These are phyloP conservation scores for Metrosideros polymorpha DNA, from an alignment of 441 rosid species.

Conservation along the genomic window DNA sequence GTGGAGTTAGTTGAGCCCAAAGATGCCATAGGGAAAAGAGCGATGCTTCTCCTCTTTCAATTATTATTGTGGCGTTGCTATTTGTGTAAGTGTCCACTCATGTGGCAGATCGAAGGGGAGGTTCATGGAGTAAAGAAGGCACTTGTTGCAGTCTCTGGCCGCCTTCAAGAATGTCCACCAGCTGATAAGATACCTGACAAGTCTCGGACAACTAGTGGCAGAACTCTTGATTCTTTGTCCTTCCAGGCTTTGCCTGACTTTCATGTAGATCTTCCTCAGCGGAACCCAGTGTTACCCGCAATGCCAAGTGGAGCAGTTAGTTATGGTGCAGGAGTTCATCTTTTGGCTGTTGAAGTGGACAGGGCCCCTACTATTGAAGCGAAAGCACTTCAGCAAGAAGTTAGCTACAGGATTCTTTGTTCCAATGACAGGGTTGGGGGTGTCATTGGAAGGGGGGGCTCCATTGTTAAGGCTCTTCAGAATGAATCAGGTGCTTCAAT, in stretches of 20 bases:
- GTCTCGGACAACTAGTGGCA: slow-evolving; percentile 34
- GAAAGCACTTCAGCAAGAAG: slow-evolving; percentile 35
- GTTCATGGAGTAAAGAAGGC: slow-evolving; percentile 68
- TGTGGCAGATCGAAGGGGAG: slow-evolving; percentile 75
- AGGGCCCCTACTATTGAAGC: slow-evolving; percentile 18
- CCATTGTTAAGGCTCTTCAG: slow-evolving; percentile 55
- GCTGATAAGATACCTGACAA: slow-evolving; percentile 21
- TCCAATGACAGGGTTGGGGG: slow-evolving; percentile 66
- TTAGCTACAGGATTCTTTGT: slow-evolving; percentile 70
- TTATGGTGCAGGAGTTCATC: slow-evolving; percentile 32
- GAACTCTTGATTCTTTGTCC: slow-evolving; percentile 25
- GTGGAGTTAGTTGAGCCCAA: background rate
- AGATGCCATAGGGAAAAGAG: background rate
- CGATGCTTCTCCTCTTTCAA: background rate
- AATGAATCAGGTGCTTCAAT: slow-evolving; percentile 79
- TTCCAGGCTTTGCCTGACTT: slow-evolving; percentile 30
- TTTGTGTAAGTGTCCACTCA: background rate
- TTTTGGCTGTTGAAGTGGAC: slow-evolving; percentile 33
- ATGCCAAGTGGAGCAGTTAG: slow-evolving; percentile 26
- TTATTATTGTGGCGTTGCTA: background rate
- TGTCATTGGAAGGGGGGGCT: slow-evolving; percentile 84
- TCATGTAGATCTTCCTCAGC: slow-evolving; percentile 31
- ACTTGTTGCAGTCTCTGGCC: slow-evolving; percentile 56
- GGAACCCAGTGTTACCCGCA: slow-evolving; percentile 20
- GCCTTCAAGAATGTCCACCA: slow-evolving; percentile 71